Percentiles rank a stretch among this genome's conserved stretches.
Conservation (phyloP, 2,329 filamentous ascomycete species). For the Aureobasidium sp. region DNA sequence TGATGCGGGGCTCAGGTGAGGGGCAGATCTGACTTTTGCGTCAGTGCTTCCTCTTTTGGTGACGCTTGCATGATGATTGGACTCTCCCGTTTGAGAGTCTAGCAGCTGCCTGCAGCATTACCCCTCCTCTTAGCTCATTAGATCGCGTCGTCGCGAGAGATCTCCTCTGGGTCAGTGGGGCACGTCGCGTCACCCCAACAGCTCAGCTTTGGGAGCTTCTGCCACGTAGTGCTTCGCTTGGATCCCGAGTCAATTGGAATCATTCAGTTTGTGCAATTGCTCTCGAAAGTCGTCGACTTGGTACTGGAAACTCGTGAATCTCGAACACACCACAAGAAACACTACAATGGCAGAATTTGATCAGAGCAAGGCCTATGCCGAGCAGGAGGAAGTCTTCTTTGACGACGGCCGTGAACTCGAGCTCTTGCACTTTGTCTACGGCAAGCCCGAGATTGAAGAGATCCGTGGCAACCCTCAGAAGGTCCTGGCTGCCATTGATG, state of each 20-base stretch:
- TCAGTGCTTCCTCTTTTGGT: constrained; percentile 11
- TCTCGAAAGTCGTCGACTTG: background rate
- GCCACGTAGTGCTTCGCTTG: constrained; percentile 13
- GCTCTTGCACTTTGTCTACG: constrained; percentile 63
- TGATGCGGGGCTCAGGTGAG: constrained; percentile 14
- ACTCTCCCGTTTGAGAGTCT: constrained; percentile 3
- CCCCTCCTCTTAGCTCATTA: constrained; percentile 13
- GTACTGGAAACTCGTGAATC: background rate
- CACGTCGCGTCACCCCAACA: constrained; percentile 15
- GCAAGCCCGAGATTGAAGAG: constrained; percentile 53
- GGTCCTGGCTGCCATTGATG: constrained; percentile 64
- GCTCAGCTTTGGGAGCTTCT: constrained; percentile 11
- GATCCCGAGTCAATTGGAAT: constrained; percentile 2
- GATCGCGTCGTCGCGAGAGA: constrained; percentile 7
- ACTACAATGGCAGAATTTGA: constrained; percentile 28
- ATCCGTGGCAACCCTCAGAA: constrained; percentile 57
- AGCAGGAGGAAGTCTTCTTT: constrained; percentile 42
- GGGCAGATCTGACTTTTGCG: constrained; percentile 11
- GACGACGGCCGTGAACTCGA: constrained; percentile 70
- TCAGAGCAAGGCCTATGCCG: constrained; percentile 41
- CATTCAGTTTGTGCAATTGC: background rate
- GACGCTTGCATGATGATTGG: constrained; percentile 13
- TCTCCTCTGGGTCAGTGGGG: constrained; percentile 5
- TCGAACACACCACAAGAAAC: background rate
- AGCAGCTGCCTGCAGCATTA: constrained; percentile 5